Percentiles rank a stretch among this genome's conserved stretches.
phyloP scores from a whole-genome alignment of 2,329 filamentous ascomycete genomes.

The Colletotrichum sp. region DNA sequence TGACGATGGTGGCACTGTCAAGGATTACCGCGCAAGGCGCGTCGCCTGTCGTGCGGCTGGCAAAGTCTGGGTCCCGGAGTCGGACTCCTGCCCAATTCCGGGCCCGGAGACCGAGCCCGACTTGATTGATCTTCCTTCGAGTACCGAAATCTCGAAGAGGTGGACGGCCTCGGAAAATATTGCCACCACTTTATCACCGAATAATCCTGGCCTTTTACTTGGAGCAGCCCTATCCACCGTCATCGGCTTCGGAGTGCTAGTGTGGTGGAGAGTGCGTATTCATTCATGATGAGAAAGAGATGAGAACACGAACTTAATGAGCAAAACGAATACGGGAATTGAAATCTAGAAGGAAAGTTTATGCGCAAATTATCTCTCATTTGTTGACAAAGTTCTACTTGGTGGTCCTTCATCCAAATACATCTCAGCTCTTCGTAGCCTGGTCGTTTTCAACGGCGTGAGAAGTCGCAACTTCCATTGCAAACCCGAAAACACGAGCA shows the following conservation, averaged over 20 bases:
- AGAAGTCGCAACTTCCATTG: slow-evolving; percentile 15
- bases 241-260: background rate
- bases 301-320: background rate
- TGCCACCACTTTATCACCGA: background rate
- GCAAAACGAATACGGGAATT: background rate
- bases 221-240: background rate
- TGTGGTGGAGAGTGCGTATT: background rate
- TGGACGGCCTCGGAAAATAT: background rate
- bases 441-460: background rate
- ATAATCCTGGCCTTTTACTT: background rate
- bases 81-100: background rate
- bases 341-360: background rate
- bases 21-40: background rate
- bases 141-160: background rate
- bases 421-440: background rate
- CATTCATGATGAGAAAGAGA: background rate
- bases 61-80: background rate
- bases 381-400: background rate
- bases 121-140: background rate
- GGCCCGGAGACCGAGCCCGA: background rate
- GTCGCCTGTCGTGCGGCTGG: background rate
- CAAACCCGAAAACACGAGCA: slow-evolving; percentile 25
- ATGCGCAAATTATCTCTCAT: background rate
- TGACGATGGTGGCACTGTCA: background rate
- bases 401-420: background rate